Evolutionary conservation across 768 basidiomycete genomes (phyloP).

Genomic region (Hortiboletus flavorubellus): DNA sequence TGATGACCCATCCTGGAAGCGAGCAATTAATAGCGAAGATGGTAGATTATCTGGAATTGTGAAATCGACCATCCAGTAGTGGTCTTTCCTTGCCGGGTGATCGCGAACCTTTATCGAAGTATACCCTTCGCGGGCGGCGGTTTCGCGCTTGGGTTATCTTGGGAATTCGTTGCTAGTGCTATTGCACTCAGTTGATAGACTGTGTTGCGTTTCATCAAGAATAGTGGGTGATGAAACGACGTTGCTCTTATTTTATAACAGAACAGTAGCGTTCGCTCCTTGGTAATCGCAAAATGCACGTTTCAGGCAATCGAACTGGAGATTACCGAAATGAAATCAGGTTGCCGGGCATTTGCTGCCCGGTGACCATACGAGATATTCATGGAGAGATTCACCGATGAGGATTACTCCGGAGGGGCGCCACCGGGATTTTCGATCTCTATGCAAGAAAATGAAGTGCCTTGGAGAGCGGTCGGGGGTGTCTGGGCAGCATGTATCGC

Average conservation of each 20-base stretch:
- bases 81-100: slow-evolving; percentile 1
- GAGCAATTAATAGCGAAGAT: background rate
- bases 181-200: background rate
- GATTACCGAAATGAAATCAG: slow-evolving; percentile 29
- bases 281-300: slow-evolving; percentile 2
- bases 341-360: slow-evolving; percentile 6
- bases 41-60: background rate
- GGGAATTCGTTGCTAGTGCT: background rate
- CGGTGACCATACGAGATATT: slow-evolving; percentile 5
- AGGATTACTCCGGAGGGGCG: background rate
- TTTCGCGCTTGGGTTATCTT: background rate
- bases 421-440: slow-evolving; percentile 8
- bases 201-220: slow-evolving; percentile 7
- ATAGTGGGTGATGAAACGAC: background rate
- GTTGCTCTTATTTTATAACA: background rate
- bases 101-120: background rate
- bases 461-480: background rate
- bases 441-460: slow-evolving; percentile 5
- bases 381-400: slow-evolving; percentile 7
- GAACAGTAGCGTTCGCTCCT: background rate
- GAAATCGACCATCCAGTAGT: background rate
- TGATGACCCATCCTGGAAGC: slow-evolving; percentile 1
- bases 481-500: no score
- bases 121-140: background rate
- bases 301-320: slow-evolving; percentile 8